Conservation (phyloP, 805 yeast species). For the Kodamaea neixiangensis region DNA sequence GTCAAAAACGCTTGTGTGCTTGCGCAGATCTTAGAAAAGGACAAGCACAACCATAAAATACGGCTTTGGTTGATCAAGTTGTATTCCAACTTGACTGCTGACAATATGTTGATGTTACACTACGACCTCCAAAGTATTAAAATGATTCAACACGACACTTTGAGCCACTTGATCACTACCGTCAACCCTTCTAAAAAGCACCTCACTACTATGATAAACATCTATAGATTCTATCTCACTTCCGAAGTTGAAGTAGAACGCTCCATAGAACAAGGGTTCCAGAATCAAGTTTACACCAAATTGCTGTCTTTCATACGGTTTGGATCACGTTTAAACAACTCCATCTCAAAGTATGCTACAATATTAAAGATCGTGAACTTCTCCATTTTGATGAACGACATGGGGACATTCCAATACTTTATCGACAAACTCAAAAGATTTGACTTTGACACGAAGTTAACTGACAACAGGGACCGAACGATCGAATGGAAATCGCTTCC, state of each 20-base stretch:
- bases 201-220: constrained; percentile 24
- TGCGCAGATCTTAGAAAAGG: constrained; percentile 55
- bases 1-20: constrained; percentile 51
- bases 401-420: constrained; percentile 28
- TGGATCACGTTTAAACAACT: constrained; percentile 49
- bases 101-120: constrained; percentile 48
- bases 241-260: constrained; percentile 52
- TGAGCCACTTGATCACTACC: constrained; percentile 50
- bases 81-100: constrained; percentile 59
- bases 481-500: constrained; percentile 50
- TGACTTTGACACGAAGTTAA: constrained; percentile 15
- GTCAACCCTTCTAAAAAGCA: constrained; percentile 34
- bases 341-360: constrained; percentile 47
- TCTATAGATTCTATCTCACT: constrained; percentile 54
- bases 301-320: constrained; percentile 66
- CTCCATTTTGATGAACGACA: constrained; percentile 34
- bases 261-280: constrained; percentile 54
- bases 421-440: constrained; percentile 8
- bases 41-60: constrained; percentile 72
- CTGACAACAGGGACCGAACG: constrained; percentile 63
- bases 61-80: constrained; percentile 70
- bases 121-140: constrained; percentile 63
- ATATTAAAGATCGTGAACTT: constrained; percentile 34
- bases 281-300: constrained; percentile 63
- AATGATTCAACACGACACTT: constrained; percentile 73